Base-by-base conservation (phyloP, 2,329 filamentous ascomycete species). In the Albifimbria verrucaria region DNA sequence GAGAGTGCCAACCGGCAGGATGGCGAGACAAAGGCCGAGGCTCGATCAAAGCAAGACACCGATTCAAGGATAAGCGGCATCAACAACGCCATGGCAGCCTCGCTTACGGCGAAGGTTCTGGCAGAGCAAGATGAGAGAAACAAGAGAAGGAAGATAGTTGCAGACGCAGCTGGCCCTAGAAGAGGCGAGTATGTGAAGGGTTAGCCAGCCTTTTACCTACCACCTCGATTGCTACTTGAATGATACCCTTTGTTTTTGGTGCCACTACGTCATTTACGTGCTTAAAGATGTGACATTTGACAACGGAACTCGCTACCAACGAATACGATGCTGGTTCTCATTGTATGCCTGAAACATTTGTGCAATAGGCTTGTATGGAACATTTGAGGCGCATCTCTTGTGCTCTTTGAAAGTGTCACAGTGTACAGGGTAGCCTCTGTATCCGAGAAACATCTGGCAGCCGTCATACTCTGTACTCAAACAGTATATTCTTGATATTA, bases 61-160 rank as follows among this genome's bases (percentile, higher is more conserved):
- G 65, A 70, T 41, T 66, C 65, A 1, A 71, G 74, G 47, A 68
- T 74, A 46, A 75, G 78, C 50, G 85, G 87, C 11, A 96, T 97
- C 69, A 96, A 96, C 68, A 96, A 97, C 62, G 78, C 90, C 0
- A 82, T 90, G 52, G 94, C 94, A 0, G 92, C 93, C 0, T 88
- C 86, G 3, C 73, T 99, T 43, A 96, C 93, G 0, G 89, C 89
- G 1, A 92, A 87, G 61, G 92, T 99, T 0, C 69, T 97, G 23
- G 87, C 88, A 22, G 93, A 97, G 64, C 90, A 97, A 68, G 89
- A 93, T 49, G 85, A 88, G 63, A 80, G 82, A 52, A 92, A 91
- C 59, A 96, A 93, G 73, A 77, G 87, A 59, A 79, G 89, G 55
- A 96, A 89, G 65, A 63, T 91, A 60, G 85, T 65, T 1, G 60